Conservation (phyloP, 73 alveolate species). For the Effrenium voratum region DNA sequence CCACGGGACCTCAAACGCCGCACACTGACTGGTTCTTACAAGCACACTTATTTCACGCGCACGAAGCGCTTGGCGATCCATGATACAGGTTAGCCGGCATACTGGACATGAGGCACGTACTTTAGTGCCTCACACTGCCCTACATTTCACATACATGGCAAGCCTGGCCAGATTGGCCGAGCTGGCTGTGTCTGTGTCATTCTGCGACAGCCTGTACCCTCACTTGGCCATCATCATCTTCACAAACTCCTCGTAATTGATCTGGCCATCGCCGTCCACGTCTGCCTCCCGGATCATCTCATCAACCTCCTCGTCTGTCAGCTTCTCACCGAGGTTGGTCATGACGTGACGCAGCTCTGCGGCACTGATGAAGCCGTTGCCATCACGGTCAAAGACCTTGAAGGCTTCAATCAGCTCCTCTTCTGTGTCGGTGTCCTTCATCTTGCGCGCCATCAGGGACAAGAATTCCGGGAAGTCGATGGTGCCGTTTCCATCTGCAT, state of each 20-base stretch:
- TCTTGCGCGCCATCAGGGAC: conserved; percentile 99
- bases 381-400: conserved; percentile 94
- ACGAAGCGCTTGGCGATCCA: too few species aligned
- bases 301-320: conserved; percentile 97
- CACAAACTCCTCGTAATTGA: conserved; percentile 94
- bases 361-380: conserved; percentile 95
- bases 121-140: conserved; percentile 94
- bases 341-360: conserved; percentile 95
- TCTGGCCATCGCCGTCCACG: conserved; percentile 98
- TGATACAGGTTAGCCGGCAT: too few species aligned
- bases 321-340: conserved; percentile 96
- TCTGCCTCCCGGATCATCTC: conserved; percentile 98
- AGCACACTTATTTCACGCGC: too few species aligned
- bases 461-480: conserved; percentile 99
- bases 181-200: too few species aligned
- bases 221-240: conserved; percentile 42
- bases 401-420: conserved; percentile 97
- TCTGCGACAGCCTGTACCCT: conserved; percentile 4
- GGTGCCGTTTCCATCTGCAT: conserved; percentile 99
- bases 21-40: too few species aligned
- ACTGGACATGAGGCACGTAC: conserved; percentile 96
- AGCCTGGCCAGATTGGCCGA: too few species aligned
- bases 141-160: too few species aligned
- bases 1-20: too few species aligned
- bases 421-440: conserved; percentile 98